Evolutionary conservation across 768 basidiomycete genomes (phyloP).

Genomic region (Leucocoprinus leucothites): DNA sequence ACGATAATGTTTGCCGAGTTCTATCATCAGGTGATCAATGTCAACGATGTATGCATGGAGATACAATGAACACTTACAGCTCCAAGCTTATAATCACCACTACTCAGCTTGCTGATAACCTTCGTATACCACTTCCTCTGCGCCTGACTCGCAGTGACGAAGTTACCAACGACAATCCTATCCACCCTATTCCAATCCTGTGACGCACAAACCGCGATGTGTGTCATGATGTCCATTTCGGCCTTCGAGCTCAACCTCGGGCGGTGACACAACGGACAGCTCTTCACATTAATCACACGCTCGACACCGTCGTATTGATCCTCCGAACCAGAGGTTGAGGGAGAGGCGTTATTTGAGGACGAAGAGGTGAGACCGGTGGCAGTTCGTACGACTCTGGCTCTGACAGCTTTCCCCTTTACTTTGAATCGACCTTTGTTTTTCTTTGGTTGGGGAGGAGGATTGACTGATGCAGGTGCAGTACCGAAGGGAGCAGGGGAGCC

Average conservation of each 20-base stretch:
- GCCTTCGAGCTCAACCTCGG: constrained; percentile 81
- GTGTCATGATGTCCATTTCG: constrained; percentile 94
- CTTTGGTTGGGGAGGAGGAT: constrained; percentile 14
- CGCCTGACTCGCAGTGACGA: constrained; percentile 91
- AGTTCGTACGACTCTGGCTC: constrained; percentile 12
- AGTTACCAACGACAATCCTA: constrained; percentile 88
- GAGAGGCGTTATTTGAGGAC: constrained; percentile 9
- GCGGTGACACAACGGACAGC: constrained; percentile 91
- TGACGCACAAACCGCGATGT: constrained; percentile 94
- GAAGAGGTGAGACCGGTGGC: not conserved
- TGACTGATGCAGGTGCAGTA: not conserved
- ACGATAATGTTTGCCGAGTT: constrained; percentile 99
- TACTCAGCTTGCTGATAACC: constrained; percentile 81
- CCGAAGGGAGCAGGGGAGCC: not conserved
- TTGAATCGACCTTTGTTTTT: constrained; percentile 12
- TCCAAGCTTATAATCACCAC: constrained; percentile 85
- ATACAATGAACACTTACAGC: constrained; percentile 44
- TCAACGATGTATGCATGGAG: not conserved
- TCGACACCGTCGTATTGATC: constrained; percentile 46
- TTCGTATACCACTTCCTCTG: constrained; percentile 98
- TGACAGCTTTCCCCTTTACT: constrained; percentile 19
- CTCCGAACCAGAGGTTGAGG: constrained; percentile 15
- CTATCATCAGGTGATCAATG: constrained; percentile 30
- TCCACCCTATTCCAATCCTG: constrained; percentile 91
- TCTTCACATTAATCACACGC: constrained; percentile 92